Evolutionary conservation across 208 protist genomes (phyloP), one percentile per base, ranked within the genome.

Genomic region (Sergeia podlipaevii): DNA sequence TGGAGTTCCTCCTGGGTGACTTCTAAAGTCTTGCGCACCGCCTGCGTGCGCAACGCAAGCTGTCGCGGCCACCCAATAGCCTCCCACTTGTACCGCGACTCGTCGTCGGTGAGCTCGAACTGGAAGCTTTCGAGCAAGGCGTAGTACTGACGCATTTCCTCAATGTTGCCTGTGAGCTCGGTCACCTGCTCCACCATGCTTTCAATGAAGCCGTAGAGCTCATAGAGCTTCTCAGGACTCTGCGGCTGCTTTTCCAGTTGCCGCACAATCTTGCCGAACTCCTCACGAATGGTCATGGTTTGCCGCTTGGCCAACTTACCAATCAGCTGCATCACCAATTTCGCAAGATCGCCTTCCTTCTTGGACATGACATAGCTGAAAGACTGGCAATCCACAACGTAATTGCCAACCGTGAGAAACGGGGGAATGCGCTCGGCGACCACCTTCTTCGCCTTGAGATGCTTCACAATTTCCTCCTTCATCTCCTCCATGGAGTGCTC

Each of bases 31-130:
- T 96, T 93, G 29, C 76, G 76, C 2, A 82, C 80, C 10, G 71
- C 60, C 13, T 80, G 66, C 21, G 89, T 91, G 44, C 78, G 72
- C 43, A 89, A 66, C 2, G 81, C 73, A 6, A 98, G 72, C 61
- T 93, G 79, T 23, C 88, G 77, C n/a, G 93, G 95, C 91, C 94
- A 97, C n/a, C 70, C 86, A 45, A 97, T 87, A 21, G 91, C 81
- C 55, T 95, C 77, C 95, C 96, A 98, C 50, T 97, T 94, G 29
- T 85, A 64, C 33, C 86, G 66, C 28, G 97, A 97, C 63, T 98
- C 96, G 32, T 97, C 92, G 58, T 97, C 83, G 24, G 70, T 88
- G 32, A 97, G 79, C 60, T 89, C 85, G 59, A 87, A 94, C 61
- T 96, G 85, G 57, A 98, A 97, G 33, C 77, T 74, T 38, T 98